Evolutionary conservation across 176 grass and related monocot genomes (phyloP), one percentile per base, ranked within the genome.

Genomic region (Oryza glaberrima): DNA sequence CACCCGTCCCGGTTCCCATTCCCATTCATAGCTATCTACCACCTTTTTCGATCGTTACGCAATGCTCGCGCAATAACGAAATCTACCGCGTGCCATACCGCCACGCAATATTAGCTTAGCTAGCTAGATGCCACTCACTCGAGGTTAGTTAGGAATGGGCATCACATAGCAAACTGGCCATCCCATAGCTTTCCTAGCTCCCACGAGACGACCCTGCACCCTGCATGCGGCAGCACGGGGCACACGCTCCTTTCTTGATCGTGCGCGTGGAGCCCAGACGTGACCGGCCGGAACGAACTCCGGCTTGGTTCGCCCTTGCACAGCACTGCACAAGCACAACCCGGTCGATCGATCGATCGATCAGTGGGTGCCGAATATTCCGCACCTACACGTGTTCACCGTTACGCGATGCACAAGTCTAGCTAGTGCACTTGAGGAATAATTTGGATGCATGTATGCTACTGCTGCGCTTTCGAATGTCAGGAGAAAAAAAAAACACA

Each of bases 61-160:
- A 20, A 58, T 41, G 61, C 19, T 58, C 54, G 19, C 19, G 54
- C 54, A 43, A 10, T 13, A 65, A 14, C 65, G 84, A 40, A 49
- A 85, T 72, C 34, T 69, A 41, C 72, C 3, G 32, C 46, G 3
- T 46, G 11, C 45, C n/a, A 35, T 41, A 56, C 17, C 54, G 19
- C 54, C 54, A 58, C 54, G 54, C 6, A 58, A n/a, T 8, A 6
- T 28, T 28, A 58, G 52, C 52, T 19, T 19, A 58, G 16, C 54
- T 58, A 58, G 19, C 54, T 58, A 58, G 54, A 58, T 6, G 54
- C 54, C 54, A 58, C 54, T 58, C 19, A 58, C 41, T 46, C n/a
- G 70, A 43, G 65, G 13, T 72, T 49, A 7, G 68, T 46, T 41
- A 41, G 85, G 44, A 72, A 82, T 61, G 71, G 34, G n/a, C 17